Evolutionary conservation across 805 yeast genomes (phyloP), one percentile per base, ranked within the genome.

Genomic region (Candida morakotiae): DNA sequence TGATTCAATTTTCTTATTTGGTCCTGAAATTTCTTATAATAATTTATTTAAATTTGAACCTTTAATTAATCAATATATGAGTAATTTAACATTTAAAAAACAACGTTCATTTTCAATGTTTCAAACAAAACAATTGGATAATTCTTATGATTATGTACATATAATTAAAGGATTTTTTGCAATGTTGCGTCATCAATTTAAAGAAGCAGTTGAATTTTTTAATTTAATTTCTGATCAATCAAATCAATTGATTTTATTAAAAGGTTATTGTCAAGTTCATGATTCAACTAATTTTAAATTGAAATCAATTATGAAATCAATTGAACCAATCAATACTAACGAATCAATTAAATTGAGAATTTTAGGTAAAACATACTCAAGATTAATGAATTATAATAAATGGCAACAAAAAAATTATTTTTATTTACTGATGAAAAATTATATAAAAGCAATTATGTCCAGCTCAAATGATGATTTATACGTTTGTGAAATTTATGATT

Each of bases 391-490:
- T 2, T 9, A 29, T 9, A 28, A 39, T 9, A 22, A 22, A 9
- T 11, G 2, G n/a, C 22, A 13, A 11, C 28, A 14, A 4, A 4
- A 4, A 20, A 9, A 36, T 18, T 24, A 31, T 20, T 26, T 31
- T 16, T 18, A 20, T 9, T 9, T 13, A 7, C 7, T 17, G 11
- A 9, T 35, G 20, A 23, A 31, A 16, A 8, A 14, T 5, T 26
- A 14, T 13, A 28, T 31, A 10, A 10, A 18, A 10, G 36, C 19
- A 7, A 28, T 25, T 8, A 2, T 31, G 2, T 14, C 16, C n/a
- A 7, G 28, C 11, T 20, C 15, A 11, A 34, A 20, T 13, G 42
- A 39, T 28, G 39, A 39, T 32, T 23, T 18, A 11, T 35, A 24
- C 13, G 10, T 21, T 5, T 11, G 26, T 15, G 16, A 28, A 17